Evolutionary conservation across 2,329 filamentous ascomycete species (phyloP), one percentile per base, ranked within the genome.

Genomic region (Aspergillus sp.): DNA sequence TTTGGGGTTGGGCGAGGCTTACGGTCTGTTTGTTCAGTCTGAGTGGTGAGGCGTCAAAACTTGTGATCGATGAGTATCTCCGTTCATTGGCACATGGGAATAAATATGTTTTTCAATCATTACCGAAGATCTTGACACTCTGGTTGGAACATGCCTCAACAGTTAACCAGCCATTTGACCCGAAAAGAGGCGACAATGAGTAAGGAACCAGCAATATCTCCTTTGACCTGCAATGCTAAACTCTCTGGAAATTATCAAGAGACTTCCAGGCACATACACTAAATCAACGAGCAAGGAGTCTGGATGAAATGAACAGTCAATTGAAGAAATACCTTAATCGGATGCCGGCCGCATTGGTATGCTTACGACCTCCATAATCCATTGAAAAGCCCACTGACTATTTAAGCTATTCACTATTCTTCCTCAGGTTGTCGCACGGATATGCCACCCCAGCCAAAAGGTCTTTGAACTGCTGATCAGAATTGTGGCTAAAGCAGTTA

Each of bases 71-170:
- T 59, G 96, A 94, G 62, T 96, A 94, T 60, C 74, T 95, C 40
- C 81, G 91, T 29, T 94, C 90, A 2, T 77, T 96, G 40, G 82
- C 83, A 29, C 91, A 84, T 55, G 93, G 93, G 30, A 93, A 88
- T 41, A 98, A 97, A 68, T 96, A 97, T 66, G 80, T 96, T 39
- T 94, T 95, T 59, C 90, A 97, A 66, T 96, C 90, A 0, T 73
- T 98, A 32, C 94, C 93, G 0, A 86, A 94, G 51, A 77, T 96
- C 41, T 71, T 99, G 36, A 98, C 93, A 0, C 74, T 98, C 2
- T 99, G 94, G 91, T 75, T 98, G 34, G 91, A 96, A 58, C 78
- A 98, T 51, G 91, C 88, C 4, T 83, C 85, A 34, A 81, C 86
- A 49, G 75, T 88, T 33, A 79, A 86, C 59, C 80, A 82, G 56